phyloP scores from a whole-genome alignment of 345 rosid genomes.

The Euphorbia pulcherrima region DNA sequence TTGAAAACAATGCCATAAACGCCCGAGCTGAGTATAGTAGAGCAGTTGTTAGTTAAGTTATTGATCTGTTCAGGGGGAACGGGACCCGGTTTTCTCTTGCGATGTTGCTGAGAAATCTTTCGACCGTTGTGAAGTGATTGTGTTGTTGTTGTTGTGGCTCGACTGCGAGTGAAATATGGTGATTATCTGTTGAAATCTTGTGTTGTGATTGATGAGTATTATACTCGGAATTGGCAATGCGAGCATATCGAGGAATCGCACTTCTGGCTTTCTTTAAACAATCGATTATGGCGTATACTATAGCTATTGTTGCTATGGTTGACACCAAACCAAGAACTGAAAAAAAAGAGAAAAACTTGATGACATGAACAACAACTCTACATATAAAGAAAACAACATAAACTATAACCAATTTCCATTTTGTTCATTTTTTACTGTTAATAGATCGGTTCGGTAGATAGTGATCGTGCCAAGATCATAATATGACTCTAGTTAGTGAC shows the following conservation, averaged over 20 bases:
- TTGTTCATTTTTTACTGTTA: too few relatives aligned
- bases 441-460: too few relatives aligned
- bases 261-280: constrained; percentile 26
- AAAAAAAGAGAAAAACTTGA: too few relatives aligned
- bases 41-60: constrained; percentile 18
- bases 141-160: constrained; percentile 4
- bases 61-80: constrained; percentile 24
- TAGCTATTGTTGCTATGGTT: constrained; percentile 11
- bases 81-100: constrained; percentile 28
- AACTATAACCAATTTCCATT: too few relatives aligned
- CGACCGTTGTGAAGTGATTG: constrained; percentile 18
- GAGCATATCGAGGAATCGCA: constrained; percentile 22
- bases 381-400: too few relatives aligned
- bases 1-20: constrained; percentile 29
- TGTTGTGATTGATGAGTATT: not conserved
- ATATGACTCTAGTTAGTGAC: too few relatives aligned
- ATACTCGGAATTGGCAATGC: constrained; percentile 2
- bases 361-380: too few relatives aligned
- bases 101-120: constrained; percentile 18
- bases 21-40: constrained; percentile 25
- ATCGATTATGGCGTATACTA: constrained; percentile 19
- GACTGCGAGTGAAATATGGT: not conserved
- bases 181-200: not conserved
- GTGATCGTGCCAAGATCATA: too few relatives aligned
- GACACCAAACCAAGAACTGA: constrained; percentile 12